phyloP scores from a whole-genome alignment of 768 basidiomycete genomes.

The Cyclocybe aegerita region DNA sequence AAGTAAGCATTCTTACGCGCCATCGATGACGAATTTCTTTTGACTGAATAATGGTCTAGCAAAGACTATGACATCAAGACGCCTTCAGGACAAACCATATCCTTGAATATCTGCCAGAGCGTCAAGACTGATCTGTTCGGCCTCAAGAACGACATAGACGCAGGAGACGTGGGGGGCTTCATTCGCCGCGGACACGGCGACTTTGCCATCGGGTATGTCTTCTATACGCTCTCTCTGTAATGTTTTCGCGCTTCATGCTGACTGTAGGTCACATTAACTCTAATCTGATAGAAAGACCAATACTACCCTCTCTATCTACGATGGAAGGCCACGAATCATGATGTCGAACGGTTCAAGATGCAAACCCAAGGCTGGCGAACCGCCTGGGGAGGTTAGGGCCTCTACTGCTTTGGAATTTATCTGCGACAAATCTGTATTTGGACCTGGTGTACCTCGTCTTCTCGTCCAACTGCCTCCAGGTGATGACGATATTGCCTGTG shows the following conservation, averaged over 20 bases:
- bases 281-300: constrained; percentile 49
- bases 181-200: constrained; percentile 62
- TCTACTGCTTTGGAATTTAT: constrained; percentile 75
- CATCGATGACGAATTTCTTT: constrained; percentile 4
- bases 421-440: constrained; percentile 67
- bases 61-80: constrained; percentile 62
- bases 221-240: neutral
- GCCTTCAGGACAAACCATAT: constrained; percentile 42
- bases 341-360: constrained; percentile 69
- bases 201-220: constrained; percentile 66
- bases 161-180: constrained; percentile 60
- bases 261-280: neutral
- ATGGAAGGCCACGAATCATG: constrained; percentile 53
- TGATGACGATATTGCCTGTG: constrained; percentile 65
- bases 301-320: constrained; percentile 56
- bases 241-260: neutral
- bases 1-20: constrained; percentile 38
- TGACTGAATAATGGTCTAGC: constrained; percentile 34
- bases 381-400: constrained; percentile 38
- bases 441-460: constrained; percentile 51
- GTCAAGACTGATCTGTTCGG: constrained; percentile 61
- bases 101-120: constrained; percentile 65
- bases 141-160: constrained; percentile 49
- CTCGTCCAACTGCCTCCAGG: constrained; percentile 68
- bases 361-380: constrained; percentile 37